phyloP scores from a whole-genome alignment of 1,139 yeast species.

The Nakaseomyces delphensis region DNA sequence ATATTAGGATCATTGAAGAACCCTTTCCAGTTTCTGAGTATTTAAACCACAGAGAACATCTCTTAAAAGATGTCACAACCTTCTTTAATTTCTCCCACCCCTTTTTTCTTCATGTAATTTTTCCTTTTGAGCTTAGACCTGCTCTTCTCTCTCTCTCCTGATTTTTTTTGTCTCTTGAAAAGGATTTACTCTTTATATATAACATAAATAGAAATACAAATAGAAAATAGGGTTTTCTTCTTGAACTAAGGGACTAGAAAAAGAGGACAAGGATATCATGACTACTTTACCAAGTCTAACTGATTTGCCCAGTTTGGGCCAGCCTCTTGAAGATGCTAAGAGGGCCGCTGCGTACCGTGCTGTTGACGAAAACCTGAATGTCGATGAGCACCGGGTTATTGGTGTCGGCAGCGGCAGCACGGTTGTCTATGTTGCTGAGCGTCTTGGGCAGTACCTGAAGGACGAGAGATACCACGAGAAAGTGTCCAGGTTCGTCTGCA shows the following conservation, averaged over 20 bases:
- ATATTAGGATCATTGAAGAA: constrained; percentile 2
- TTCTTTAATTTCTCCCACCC: too few species aligned
- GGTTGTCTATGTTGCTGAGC: constrained; percentile 90
- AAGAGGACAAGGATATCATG: too few species aligned
- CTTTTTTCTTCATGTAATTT: too few species aligned
- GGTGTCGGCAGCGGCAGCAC: constrained; percentile 98
- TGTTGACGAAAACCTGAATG: constrained; percentile 73
- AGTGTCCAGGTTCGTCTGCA: constrained; percentile 58
- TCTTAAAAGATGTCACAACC: too few species aligned
- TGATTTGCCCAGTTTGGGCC: constrained; percentile 24
- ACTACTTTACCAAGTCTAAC: constrained; percentile 13
- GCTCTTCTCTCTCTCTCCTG: not conserved
- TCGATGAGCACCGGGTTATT: constrained; percentile 58
- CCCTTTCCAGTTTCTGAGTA: not conserved
- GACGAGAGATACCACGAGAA: constrained; percentile 32
- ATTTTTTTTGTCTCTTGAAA: too few species aligned
- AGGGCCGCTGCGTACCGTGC: constrained; percentile 85
- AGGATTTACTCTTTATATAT: not conserved
- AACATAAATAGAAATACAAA: not conserved
- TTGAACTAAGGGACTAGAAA: too few species aligned
- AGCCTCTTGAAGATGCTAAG: constrained; percentile 42
- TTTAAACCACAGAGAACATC: too few species aligned
- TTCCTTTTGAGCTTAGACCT: too few species aligned
- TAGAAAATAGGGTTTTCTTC: too few species aligned
- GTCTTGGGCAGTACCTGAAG: constrained; percentile 49